Evolutionary conservation across 345 rosid species (phyloP), one percentile per base, ranked within the genome.

Genomic region (Angophora floribunda): DNA sequence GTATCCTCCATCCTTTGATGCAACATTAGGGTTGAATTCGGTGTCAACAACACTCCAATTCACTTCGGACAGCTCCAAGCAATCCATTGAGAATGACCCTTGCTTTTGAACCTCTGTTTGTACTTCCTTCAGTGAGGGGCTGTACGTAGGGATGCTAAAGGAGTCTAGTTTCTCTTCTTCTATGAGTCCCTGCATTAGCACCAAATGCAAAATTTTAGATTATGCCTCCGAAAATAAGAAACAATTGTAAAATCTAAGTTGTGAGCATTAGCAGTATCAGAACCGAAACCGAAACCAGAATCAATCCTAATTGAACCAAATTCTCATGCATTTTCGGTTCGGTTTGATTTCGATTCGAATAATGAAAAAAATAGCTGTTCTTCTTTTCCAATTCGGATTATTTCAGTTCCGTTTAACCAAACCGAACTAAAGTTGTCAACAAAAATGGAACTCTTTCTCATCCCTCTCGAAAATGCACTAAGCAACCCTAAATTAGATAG

Each of bases 111-210:
- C 91, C 85, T 90, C 92, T 2, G 85, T 36, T 87, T 89, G 89
- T 41, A 95, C 92, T 88, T 95, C 96, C 3, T 22, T 51, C 13
- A 94, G 92, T 5, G 95, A 93, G 87, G 95, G 94, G 57, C 92
- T 89, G 85, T 93, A 95, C 6, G 86, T 85, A 17, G 96, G 96
- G 52, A 95, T 87, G 85, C 93, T 94, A 87, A 95, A 95, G 41
- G 94, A 84, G 75, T 91, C 84, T 86, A 95, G 9, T 44, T 89
- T 91, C 55, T 92, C 91, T 89, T 92, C 89, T 51, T 93, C 90
- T 67, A 93, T 89, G 3, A 91, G 7, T 79, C 96, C 95, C 95
- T 94, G 59, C 47, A 4, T 70, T 1, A 70, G 14, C 7, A 47
- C 13, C 13, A 36, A 0, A 22, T 3, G 12, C 13, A 36, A 17